A percentile compares a stretch with the other conserved stretches of the same genome.
Evolutionary conservation across 2,329 filamentous ascomycete species (phyloP).

Genomic region (Nemania diffusa): DNA sequence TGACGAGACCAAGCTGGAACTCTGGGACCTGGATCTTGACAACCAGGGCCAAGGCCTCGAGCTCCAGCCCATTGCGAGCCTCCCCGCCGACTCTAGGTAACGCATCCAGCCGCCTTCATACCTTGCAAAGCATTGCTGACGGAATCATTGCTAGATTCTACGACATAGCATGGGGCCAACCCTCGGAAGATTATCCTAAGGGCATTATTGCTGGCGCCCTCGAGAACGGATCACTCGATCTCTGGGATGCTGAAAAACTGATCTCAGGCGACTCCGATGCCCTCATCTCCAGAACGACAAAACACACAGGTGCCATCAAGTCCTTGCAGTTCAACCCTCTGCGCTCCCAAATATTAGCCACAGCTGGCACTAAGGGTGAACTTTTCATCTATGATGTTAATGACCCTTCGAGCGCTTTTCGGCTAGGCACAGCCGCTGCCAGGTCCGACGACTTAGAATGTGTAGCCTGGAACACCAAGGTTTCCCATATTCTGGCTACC

Average conservation of each 20-base stretch:
- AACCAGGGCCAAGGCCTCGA: slow-evolving; percentile 79
- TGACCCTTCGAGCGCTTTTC: slow-evolving; percentile 87
- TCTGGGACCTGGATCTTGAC: slow-evolving; percentile 93
- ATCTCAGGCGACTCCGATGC: slow-evolving; percentile 71
- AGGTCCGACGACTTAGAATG: slow-evolving; percentile 96
- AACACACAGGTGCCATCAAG: slow-evolving; percentile 93
- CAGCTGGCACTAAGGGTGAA: slow-evolving; percentile 93
- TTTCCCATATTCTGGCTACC: slow-evolving; percentile 94
- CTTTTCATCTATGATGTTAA: slow-evolving; percentile 96
- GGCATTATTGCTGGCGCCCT: slow-evolving; percentile 95
- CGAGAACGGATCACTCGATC: slow-evolving; percentile 90
- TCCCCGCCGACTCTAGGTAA: slow-evolving; percentile 91
- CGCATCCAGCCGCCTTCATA: background rate
- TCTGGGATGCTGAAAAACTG: slow-evolving; percentile 88
- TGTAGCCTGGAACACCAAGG: slow-evolving; percentile 98
- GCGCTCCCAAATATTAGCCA: slow-evolving; percentile 89
- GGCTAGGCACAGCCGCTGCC: slow-evolving; percentile 86
- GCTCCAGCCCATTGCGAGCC: slow-evolving; percentile 83
- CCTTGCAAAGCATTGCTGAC: slow-evolving; percentile 37
- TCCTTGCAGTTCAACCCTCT: slow-evolving; percentile 96
- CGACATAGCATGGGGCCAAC: slow-evolving; percentile 92
- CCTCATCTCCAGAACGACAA: slow-evolving; percentile 85
- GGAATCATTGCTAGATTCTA: slow-evolving; percentile 75
- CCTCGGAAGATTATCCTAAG: slow-evolving; percentile 78
- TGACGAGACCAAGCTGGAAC: slow-evolving; percentile 93